These are phyloP conservation scores for Aspergillus pseudoterreus DNA, from an alignment of 2,329 filamentous ascomycete genomes.

Conservation along the genomic window DNA sequence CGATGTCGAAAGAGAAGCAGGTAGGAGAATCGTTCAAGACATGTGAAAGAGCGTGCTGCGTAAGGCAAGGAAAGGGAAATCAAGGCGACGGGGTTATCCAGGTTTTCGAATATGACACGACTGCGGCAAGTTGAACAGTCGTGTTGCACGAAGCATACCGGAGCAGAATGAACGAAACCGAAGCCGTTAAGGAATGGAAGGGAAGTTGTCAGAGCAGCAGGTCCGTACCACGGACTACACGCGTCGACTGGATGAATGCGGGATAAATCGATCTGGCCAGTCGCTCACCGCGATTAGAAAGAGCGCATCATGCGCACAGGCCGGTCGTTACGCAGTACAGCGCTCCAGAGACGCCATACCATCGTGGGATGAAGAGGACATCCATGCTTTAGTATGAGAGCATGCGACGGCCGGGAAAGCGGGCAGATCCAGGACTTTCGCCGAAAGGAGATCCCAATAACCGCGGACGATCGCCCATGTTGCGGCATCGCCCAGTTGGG, in stretches of 20 bases:
- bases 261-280: too few relatives aligned
- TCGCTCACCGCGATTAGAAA: too few relatives aligned
- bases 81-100: not conserved
- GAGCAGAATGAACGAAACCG: too few relatives aligned
- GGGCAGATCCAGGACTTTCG: constrained; percentile 31
- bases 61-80: not conserved
- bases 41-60: constrained; percentile 14
- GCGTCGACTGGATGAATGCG: too few relatives aligned
- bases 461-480: constrained; percentile 27
- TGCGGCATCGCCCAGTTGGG: constrained; percentile 51
- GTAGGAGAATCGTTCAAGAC: constrained; percentile 14
- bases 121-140: too few relatives aligned
- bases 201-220: too few relatives aligned
- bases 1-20: constrained; percentile 13
- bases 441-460: constrained; percentile 35
- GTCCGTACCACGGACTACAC: too few relatives aligned
- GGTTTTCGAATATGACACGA: too few relatives aligned
- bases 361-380: constrained; percentile 15
- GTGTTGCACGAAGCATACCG: too few relatives aligned
- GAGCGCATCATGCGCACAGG: too few relatives aligned
- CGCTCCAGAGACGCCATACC: constrained; percentile 12
- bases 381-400: constrained; percentile 35
- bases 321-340: not conserved
- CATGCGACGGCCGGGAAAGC: constrained; percentile 41
- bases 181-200: too few relatives aligned